A percentile compares a stretch with the other conserved stretches of the same genome.
Evolutionary conservation across 73 alveolate genomes (phyloP).

Genomic region (Paramecium bursaria): DNA sequence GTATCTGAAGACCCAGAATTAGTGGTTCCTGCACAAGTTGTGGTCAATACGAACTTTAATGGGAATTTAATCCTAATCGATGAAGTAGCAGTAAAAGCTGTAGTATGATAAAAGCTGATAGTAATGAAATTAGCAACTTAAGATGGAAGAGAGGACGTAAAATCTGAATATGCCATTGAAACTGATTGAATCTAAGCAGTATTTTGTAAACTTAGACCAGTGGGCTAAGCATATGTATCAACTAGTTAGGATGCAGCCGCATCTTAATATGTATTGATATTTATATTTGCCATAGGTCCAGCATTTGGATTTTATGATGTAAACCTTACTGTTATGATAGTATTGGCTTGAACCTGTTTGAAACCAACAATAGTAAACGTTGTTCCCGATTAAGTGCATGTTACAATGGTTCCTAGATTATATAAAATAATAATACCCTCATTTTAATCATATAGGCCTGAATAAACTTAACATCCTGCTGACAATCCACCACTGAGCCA

Average conservation of each 20-base stretch:
- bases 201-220: background rate
- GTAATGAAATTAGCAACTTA: too few species aligned
- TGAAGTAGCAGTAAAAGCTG: background rate
- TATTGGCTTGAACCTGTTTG: slow-evolving; percentile 30
- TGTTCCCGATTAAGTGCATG: background rate
- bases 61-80: background rate
- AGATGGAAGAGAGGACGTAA: too few species aligned
- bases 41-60: background rate
- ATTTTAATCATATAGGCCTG: slow-evolving; percentile 53
- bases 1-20: slow-evolving; percentile 21
- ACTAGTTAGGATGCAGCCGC: background rate
- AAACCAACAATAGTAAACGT: background rate
- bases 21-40: slow-evolving; percentile 1
- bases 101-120: slow-evolving; percentile 2
- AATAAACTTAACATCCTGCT: slow-evolving; percentile 5
- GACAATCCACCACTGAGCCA: slow-evolving; percentile 47
- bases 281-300: background rate
- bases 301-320: slow-evolving; percentile 28
- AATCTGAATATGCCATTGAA: too few species aligned
- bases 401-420: too few species aligned
- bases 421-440: background rate
- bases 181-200: background rate
- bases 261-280: slow-evolving; percentile 58
- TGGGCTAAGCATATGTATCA: slow-evolving; percentile 5
- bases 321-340: background rate